Conservation (phyloP, 306 rosid genomes). For the Senna siamea region DNA sequence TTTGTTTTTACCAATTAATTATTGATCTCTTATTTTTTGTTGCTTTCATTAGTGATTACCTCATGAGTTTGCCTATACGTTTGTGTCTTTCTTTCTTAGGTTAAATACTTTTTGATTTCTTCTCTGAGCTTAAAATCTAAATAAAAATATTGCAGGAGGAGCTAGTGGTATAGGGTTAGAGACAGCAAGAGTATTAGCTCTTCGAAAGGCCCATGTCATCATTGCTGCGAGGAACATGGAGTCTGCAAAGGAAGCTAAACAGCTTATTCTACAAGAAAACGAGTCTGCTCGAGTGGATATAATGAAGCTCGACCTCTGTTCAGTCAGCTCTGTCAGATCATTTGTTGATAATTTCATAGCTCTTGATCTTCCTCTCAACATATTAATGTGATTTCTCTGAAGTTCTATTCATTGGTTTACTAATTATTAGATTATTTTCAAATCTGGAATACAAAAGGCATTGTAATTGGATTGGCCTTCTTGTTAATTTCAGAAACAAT, state of each 20-base stretch:
- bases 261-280: constrained; percentile 49
- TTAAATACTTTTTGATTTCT: no score
- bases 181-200: constrained; percentile 75
- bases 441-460: not conserved
- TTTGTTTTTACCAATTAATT: not conserved
- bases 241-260: constrained; percentile 75
- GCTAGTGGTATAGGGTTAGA: constrained; percentile 96
- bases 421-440: not conserved
- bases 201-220: constrained; percentile 70
- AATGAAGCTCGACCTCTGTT: constrained; percentile 74
- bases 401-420: not conserved
- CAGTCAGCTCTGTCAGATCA: constrained; percentile 63
- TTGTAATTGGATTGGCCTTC: not conserved
- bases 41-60: no score
- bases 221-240: constrained; percentile 79
- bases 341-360: constrained; percentile 65
- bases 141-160: constrained; percentile 62
- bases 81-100: no score
- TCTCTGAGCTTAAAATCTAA: no score
- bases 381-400: constrained; percentile 58
- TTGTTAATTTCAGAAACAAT: constrained; percentile 74
- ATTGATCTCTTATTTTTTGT: no score
- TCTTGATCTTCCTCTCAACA: constrained; percentile 84
- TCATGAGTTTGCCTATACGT: no score
- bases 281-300: constrained; percentile 58